Percentiles rank a stretch among this genome's conserved stretches.
Conservation (phyloP, 2,329 filamentous ascomycete species). For the Xylariaceae sp. region DNA sequence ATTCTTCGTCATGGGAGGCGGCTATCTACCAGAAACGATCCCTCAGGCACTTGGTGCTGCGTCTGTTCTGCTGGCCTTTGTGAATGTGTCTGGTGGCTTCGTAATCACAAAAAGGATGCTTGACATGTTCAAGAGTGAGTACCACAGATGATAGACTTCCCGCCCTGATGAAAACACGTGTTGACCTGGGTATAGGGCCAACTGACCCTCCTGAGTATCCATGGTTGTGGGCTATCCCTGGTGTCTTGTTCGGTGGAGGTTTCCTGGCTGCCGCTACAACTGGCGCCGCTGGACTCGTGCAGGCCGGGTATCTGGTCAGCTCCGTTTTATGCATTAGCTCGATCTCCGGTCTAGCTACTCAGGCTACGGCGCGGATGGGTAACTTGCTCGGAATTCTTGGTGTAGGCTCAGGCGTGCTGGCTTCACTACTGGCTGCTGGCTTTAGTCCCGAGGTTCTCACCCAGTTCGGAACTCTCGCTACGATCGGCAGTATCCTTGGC, state of each 20-base stretch:
- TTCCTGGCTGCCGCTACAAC: slow-evolving; percentile 81
- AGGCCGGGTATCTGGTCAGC: slow-evolving; percentile 86
- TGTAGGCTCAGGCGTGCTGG: slow-evolving; percentile 81
- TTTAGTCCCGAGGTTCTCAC: slow-evolving; percentile 79
- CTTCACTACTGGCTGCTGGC: slow-evolving; percentile 80
- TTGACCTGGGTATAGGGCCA: slow-evolving; percentile 56
- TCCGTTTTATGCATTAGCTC: slow-evolving; percentile 86
- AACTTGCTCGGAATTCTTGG: slow-evolving; percentile 88
- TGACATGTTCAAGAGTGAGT: slow-evolving; percentile 81
- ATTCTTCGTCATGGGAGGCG: slow-evolving; percentile 86
- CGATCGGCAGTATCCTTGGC: slow-evolving; percentile 69
- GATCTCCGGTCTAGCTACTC: slow-evolving; percentile 79
- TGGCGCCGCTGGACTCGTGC: slow-evolving; percentile 81
- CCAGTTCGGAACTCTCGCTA: slow-evolving; percentile 80
- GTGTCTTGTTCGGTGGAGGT: slow-evolving; percentile 77
- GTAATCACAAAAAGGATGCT: slow-evolving; percentile 93
- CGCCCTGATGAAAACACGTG: background rate
- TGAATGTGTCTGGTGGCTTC: slow-evolving; percentile 88
- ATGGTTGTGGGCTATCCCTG: slow-evolving; percentile 84
- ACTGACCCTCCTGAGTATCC: slow-evolving; percentile 89
- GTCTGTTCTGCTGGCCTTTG: slow-evolving; percentile 84
- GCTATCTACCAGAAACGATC: slow-evolving; percentile 76
- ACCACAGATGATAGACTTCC: background rate
- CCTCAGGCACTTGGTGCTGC: slow-evolving; percentile 79
- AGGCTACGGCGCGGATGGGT: slow-evolving; percentile 81